Evolutionary conservation across 140 eudicot genomes (phyloP).

Genomic region (Cichorium intybus): DNA sequence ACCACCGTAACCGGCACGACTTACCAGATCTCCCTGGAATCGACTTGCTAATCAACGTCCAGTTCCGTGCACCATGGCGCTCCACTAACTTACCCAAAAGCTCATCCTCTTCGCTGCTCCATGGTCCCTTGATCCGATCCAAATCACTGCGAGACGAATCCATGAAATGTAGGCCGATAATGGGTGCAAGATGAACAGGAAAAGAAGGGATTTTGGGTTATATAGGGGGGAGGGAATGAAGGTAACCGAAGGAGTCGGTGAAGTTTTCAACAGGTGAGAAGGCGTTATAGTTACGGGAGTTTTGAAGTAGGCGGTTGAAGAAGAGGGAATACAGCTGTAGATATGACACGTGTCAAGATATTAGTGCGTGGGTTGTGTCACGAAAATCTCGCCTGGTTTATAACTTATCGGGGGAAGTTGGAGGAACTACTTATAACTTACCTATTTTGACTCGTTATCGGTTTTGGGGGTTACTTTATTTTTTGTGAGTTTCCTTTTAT

Average conservation of each 20-base stretch:
- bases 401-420: constrained; percentile 26
- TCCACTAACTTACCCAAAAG: constrained; percentile 15
- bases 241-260: constrained; percentile 30
- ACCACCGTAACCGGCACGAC: constrained; percentile 29
- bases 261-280: constrained; percentile 23
- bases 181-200: constrained; percentile 8
- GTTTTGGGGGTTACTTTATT: constrained; percentile 19
- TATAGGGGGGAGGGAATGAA: background rate
- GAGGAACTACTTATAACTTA: constrained; percentile 22
- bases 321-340: constrained; percentile 23
- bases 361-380: constrained; percentile 22
- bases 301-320: constrained; percentile 29
- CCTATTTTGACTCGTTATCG: constrained; percentile 24
- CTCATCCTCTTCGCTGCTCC: constrained; percentile 36
- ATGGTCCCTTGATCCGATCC: constrained; percentile 36
- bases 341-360: constrained; percentile 25
- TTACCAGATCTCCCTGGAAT: constrained; percentile 36
- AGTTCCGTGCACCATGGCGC: constrained; percentile 29
- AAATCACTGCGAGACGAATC: constrained; percentile 3
- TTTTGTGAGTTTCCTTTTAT: background rate
- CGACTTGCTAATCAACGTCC: constrained; percentile 32
- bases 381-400: constrained; percentile 29
- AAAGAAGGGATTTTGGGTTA: background rate
- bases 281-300: constrained; percentile 35
- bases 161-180: background rate